Evolutionary conservation across 2,329 filamentous ascomycete genomes (phyloP).

Genomic region (Polychaeton citri): DNA sequence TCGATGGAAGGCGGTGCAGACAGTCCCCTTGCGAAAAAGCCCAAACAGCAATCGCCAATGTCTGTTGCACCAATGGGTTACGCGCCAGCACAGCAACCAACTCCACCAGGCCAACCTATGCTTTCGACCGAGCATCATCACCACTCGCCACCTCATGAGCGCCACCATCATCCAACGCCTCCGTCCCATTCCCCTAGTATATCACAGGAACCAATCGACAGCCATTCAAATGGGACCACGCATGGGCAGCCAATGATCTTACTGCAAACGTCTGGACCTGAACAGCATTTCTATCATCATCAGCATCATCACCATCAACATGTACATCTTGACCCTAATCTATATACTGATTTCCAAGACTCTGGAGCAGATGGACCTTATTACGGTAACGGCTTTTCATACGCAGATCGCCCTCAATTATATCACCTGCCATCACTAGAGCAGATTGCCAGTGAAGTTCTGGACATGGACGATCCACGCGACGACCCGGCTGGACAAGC

Average conservation of each 20-base stretch:
- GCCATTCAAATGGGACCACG: neutral
- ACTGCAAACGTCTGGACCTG: neutral
- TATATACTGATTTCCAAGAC: constrained; percentile 13
- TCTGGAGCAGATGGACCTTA: constrained; percentile 4
- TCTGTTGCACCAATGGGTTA: constrained; percentile 4
- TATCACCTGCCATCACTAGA: constrained; percentile 20
- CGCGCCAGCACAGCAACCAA: constrained; percentile 1
- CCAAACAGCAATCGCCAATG: constrained; percentile 8
- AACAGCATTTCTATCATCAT: constrained; percentile 1
- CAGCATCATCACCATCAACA: constrained; percentile 4
- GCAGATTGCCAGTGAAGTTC: constrained; percentile 23
- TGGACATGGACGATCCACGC: constrained; percentile 20
- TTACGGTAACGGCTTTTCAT: constrained; percentile 9
- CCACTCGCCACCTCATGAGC: neutral
- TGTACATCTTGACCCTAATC: constrained; percentile 11
- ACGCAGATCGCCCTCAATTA: constrained; percentile 9
- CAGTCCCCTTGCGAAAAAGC: constrained; percentile 13
- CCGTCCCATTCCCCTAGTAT: neutral
- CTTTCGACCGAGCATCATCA: constrained; percentile 1
- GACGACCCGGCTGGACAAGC: constrained; percentile 2
- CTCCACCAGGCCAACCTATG: constrained; percentile 2
- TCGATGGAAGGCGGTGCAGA: constrained; percentile 26
- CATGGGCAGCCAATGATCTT: neutral
- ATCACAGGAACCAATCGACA: neutral
- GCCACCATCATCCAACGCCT: neutral